Conservation (phyloP, 148 eudicot species). For the Rhododendron mucronatum region DNA sequence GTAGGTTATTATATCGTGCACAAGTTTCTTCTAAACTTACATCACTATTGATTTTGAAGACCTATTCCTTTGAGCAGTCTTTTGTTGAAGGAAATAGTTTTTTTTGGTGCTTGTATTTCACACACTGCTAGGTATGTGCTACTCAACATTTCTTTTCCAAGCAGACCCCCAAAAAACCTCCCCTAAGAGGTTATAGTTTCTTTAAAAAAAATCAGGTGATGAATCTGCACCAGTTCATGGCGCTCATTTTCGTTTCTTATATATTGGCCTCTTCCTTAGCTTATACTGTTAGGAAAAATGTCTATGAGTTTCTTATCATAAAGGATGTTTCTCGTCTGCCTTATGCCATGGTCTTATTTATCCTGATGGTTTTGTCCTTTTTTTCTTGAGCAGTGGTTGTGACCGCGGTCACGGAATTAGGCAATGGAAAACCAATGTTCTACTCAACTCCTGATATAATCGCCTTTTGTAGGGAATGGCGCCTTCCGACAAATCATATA, state of each 20-base stretch:
- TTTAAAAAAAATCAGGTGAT: neutral
- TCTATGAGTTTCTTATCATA: neutral
- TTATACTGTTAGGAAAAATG: neutral
- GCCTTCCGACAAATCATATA: constrained; percentile 87
- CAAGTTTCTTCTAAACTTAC: neutral
- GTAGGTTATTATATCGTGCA: neutral
- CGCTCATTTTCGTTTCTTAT: neutral
- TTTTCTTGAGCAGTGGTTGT: constrained; percentile 66
- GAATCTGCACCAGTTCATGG: neutral
- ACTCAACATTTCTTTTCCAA: neutral
- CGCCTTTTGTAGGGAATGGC: constrained; percentile 90
- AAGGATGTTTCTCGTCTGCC: neutral
- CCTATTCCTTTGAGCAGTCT: constrained; percentile 6
- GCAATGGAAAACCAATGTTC: constrained; percentile 77
- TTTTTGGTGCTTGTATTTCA: neutral
- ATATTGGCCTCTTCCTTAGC: neutral
- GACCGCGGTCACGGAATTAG: constrained; percentile 90
- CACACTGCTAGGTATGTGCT: neutral
- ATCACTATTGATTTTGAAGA: constrained; percentile 2
- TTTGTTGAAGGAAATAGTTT: neutral
- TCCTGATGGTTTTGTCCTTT: constrained; percentile 12
- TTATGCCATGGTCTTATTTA: neutral
- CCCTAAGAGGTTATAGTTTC: neutral
- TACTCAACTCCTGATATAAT: constrained; percentile 92
- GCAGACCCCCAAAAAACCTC: neutral